phyloP scores from a whole-genome alignment of 2,329 filamentous ascomycete species.

The Magnaporthales sp. region DNA sequence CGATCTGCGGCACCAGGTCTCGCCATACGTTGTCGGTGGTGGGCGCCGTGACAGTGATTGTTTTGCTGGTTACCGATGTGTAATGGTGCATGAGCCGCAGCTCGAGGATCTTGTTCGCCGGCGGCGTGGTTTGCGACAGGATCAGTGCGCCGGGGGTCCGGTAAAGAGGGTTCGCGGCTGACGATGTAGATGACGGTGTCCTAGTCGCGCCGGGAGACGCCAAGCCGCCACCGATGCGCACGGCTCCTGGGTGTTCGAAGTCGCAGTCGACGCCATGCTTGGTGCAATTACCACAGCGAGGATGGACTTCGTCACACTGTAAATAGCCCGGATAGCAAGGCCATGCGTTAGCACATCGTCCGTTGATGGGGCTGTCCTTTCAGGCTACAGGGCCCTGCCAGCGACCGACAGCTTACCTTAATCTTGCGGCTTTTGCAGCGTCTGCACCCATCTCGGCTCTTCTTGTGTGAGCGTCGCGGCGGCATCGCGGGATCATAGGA shows the following conservation, averaged over 20 bases:
- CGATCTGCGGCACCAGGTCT: conserved; percentile 49
- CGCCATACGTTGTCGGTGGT: conserved; percentile 50
- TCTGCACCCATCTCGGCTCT: conserved; percentile 58
- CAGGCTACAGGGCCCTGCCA: background rate
- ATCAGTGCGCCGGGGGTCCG: conserved; percentile 24
- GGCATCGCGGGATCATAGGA: conserved; percentile 36
- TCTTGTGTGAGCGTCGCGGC: conserved; percentile 59
- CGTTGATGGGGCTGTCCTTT: background rate
- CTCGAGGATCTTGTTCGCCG: conserved; percentile 42
- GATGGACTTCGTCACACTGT: conserved; percentile 58
- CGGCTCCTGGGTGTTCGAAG: conserved; percentile 40
- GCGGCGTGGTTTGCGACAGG: conserved; percentile 25
- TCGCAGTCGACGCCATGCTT: conserved; percentile 61
- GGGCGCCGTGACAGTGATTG: conserved; percentile 44
- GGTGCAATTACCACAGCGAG: conserved; percentile 55
- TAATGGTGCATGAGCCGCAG: conserved; percentile 58
- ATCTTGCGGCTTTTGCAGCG: conserved; percentile 62
- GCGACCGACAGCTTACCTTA: conserved; percentile 38
- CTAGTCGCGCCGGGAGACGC: conserved; percentile 7
- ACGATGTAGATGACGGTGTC: conserved; percentile 16
- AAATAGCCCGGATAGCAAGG: background rate
- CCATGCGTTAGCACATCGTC: background rate
- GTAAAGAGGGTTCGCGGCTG: conserved; percentile 23
- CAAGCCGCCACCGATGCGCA: conserved; percentile 1
- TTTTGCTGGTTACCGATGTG: conserved; percentile 50